Conservation (phyloP, 257 asterid species). For the Craterostigma plantagineum region DNA sequence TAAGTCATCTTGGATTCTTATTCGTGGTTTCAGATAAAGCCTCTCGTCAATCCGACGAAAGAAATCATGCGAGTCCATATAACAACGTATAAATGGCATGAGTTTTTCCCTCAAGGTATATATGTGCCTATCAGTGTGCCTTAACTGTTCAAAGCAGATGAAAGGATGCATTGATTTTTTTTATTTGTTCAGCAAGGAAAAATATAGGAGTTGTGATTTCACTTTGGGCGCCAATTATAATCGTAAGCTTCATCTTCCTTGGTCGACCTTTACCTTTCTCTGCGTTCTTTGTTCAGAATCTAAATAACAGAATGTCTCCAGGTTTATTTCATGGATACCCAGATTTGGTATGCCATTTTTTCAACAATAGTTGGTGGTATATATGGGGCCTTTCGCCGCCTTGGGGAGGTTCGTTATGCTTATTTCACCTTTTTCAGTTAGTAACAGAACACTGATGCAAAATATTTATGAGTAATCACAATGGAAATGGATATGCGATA, state of each 20-base stretch:
- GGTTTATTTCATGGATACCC: constrained; percentile 98
- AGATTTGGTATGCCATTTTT: constrained; percentile 98
- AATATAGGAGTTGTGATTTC: constrained; percentile 92
- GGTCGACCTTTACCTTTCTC: not conserved
- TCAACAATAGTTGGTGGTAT: constrained; percentile 95
- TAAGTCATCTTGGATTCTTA: not conserved
- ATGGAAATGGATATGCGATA: too few relatives aligned
- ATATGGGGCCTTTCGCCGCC: constrained; percentile 97
- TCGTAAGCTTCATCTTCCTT: constrained; percentile 39
- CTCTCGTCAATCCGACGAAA: constrained; percentile 74
- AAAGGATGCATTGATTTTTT: constrained; percentile 1
- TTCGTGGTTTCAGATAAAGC: constrained; percentile 57
- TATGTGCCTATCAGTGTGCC: constrained; percentile 6
- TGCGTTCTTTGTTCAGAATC: not conserved
- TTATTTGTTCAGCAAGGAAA: constrained; percentile 53
- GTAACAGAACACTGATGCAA: too few relatives aligned
- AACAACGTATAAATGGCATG: constrained; percentile 52
- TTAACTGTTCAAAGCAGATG: not conserved
- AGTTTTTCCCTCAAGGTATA: constrained; percentile 92
- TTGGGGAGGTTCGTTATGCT: constrained; percentile 67
- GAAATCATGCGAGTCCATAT: constrained; percentile 54
- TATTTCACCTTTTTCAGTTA: too few relatives aligned
- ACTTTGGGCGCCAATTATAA: constrained; percentile 80
- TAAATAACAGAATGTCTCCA: constrained; percentile 18
- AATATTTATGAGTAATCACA: too few relatives aligned